Evolutionary conservation across 2,329 filamentous ascomycete genomes (phyloP).

Genomic region (Fusarium concolor): DNA sequence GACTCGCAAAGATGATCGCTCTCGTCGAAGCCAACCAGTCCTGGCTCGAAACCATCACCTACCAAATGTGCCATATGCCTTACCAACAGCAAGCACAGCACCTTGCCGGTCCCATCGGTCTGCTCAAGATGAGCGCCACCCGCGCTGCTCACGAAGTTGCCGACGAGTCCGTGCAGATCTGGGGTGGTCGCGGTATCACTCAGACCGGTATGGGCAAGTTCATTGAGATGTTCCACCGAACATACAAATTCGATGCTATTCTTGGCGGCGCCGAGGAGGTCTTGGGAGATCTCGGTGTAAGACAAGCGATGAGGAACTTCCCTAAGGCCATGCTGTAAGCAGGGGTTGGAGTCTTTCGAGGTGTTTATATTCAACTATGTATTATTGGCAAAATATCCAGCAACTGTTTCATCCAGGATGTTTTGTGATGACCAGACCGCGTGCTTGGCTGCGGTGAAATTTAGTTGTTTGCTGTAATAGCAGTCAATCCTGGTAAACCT

Average conservation of each 20-base stretch:
- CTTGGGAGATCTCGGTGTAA: slow-evolving; percentile 81
- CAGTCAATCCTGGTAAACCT: neutral
- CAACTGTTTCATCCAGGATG: neutral
- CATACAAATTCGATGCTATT: slow-evolving; percentile 84
- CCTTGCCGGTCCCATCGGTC: slow-evolving; percentile 82
- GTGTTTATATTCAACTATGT: slow-evolving; percentile 7
- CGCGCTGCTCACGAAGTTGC: slow-evolving; percentile 84
- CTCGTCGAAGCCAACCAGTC: slow-evolving; percentile 84
- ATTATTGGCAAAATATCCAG: neutral
- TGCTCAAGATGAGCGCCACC: slow-evolving; percentile 84
- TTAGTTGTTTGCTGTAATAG: neutral
- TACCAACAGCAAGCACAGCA: slow-evolving; percentile 80
- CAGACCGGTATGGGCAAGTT: slow-evolving; percentile 85
- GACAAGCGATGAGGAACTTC: slow-evolving; percentile 86
- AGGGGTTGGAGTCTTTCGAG: neutral
- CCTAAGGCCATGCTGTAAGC: slow-evolving; percentile 82
- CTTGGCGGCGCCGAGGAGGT: slow-evolving; percentile 87
- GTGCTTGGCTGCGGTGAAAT: neutral
- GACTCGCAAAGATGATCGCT: slow-evolving; percentile 87
- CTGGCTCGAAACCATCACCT: slow-evolving; percentile 86
- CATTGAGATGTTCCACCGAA: slow-evolving; percentile 86
- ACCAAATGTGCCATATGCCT: slow-evolving; percentile 88
- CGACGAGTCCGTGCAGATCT: slow-evolving; percentile 86
- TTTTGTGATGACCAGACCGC: neutral
- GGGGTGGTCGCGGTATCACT: slow-evolving; percentile 83